A percentile compares a stretch with the other conserved stretches of the same genome.
Conservation (phyloP, 2,329 filamentous ascomycete species). For the Chaetomium sp. region DNA sequence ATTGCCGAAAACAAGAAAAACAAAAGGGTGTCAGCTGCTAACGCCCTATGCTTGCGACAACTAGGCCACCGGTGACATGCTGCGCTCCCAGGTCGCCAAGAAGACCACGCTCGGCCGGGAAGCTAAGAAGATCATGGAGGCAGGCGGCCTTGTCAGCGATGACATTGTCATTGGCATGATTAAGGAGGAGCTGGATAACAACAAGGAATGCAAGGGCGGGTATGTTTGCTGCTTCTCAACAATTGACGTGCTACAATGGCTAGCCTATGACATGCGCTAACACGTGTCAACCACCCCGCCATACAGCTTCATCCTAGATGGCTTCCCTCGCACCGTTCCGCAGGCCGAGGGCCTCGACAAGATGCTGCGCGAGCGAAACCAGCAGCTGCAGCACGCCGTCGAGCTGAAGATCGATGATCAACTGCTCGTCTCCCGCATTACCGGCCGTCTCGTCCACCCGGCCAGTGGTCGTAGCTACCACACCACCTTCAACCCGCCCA, state of each 20-base stretch:
- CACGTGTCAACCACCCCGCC: constrained; percentile 3
- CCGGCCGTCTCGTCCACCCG: constrained; percentile 89
- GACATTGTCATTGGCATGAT: constrained; percentile 99
- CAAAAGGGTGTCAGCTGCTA: constrained; percentile 2
- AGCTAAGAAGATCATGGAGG: constrained; percentile 99
- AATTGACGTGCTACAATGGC: constrained; percentile 1
- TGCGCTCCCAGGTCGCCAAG: constrained; percentile 95
- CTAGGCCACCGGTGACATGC: constrained; percentile 98
- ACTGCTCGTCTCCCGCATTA: constrained; percentile 91
- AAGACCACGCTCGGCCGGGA: constrained; percentile 91
- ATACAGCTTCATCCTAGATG: constrained; percentile 90
- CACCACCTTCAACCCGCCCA: constrained; percentile 98
- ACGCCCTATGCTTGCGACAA: constrained; percentile 6
- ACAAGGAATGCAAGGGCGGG: constrained; percentile 95
- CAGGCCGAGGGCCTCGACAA: constrained; percentile 91
- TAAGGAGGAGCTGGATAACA: constrained; percentile 90
- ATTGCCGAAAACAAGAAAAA: too few relatives aligned
- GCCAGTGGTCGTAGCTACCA: constrained; percentile 96
- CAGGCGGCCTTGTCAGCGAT: constrained; percentile 93
- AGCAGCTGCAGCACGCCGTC: constrained; percentile 88
- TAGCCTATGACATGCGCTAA: not conserved
- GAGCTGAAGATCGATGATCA: constrained; percentile 96
- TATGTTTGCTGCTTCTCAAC: constrained; percentile 39
- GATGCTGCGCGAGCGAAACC: constrained; percentile 74
- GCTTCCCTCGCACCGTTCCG: constrained; percentile 92